phyloP scores from a whole-genome alignment of 495 filamentous ascomycete genomes.

The Penicillium robsamsonii region DNA sequence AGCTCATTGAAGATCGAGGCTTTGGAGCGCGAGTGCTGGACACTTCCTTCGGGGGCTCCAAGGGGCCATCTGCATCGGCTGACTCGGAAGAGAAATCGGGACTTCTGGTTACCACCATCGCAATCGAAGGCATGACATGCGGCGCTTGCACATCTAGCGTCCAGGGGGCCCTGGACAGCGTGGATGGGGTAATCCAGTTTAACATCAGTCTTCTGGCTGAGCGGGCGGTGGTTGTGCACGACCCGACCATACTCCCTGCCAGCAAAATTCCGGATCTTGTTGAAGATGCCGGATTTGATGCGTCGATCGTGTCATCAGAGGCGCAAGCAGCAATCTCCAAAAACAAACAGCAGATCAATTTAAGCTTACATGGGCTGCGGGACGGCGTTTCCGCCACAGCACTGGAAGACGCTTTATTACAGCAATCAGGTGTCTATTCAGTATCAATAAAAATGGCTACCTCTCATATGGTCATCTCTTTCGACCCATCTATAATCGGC shows the following conservation, averaged over 20 bases:
- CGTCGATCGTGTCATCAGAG: constrained; percentile 61
- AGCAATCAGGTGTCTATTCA: constrained; percentile 66
- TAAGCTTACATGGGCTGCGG: constrained; percentile 81
- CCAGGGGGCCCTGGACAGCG: constrained; percentile 74
- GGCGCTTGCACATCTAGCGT: constrained; percentile 93
- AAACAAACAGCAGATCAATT: constrained; percentile 53
- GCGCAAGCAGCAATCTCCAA: constrained; percentile 32
- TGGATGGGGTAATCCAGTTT: constrained; percentile 78
- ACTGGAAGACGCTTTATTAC: constrained; percentile 66
- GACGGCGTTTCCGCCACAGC: constrained; percentile 66
- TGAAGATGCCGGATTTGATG: constrained; percentile 82
- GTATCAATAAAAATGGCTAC: constrained; percentile 69
- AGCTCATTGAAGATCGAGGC: constrained; percentile 86
- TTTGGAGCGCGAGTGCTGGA: constrained; percentile 83
- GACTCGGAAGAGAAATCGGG: constrained; percentile 42
- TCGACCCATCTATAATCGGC: constrained; percentile 67
- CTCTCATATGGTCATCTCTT: constrained; percentile 65
- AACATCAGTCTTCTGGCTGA: constrained; percentile 92
- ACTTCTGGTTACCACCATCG: constrained; percentile 70
- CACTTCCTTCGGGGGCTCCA: constrained; percentile 25
- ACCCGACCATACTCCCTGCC: constrained; percentile 63
- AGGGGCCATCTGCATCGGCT: constrained; percentile 15
- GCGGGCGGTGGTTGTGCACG: constrained; percentile 84
- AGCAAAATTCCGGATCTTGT: constrained; percentile 66
- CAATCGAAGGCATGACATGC: constrained; percentile 94